phyloP scores from a whole-genome alignment of 306 rosid species.

The Trifolium subterraneum region DNA sequence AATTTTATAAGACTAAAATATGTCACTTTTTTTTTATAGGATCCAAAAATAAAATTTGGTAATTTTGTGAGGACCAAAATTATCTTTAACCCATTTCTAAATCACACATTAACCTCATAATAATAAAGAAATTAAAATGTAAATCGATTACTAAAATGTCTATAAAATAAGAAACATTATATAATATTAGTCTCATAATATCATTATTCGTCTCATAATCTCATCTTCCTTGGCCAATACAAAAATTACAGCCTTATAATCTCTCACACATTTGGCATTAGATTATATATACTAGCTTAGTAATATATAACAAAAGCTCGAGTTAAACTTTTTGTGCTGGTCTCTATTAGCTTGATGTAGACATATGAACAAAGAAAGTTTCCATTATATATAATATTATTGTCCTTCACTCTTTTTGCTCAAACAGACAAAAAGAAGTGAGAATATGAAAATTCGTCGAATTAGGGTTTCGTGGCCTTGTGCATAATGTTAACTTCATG shows the following conservation, averaged over 20 bases:
- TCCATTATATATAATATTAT: not conserved
- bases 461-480: slow-evolving; percentile 56
- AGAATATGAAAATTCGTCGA: slow-evolving; percentile 60
- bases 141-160: not conserved
- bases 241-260: slow-evolving; percentile 39
- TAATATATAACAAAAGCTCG: slow-evolving; percentile 1
- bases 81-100: too few species aligned
- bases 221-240: slow-evolving; percentile 29
- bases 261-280: not conserved
- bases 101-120: too few species aligned
- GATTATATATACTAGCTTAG: not conserved
- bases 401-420: slow-evolving; percentile 6
- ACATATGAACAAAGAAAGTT: slow-evolving; percentile 34
- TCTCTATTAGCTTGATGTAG: not conserved
- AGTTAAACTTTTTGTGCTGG: slow-evolving; percentile 22
- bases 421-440: slow-evolving; percentile 6
- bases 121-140: not conserved
- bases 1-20: too few species aligned
- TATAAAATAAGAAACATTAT: not conserved
- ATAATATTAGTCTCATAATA: too few species aligned
- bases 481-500: slow-evolving; percentile 1
- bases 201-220: slow-evolving; percentile 3
- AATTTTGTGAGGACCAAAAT: too few species aligned
- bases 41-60: too few species aligned
- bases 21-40: too few species aligned